phyloP scores from a whole-genome alignment of 441 rosid species.

The Euphorbia schlechtendalii region DNA sequence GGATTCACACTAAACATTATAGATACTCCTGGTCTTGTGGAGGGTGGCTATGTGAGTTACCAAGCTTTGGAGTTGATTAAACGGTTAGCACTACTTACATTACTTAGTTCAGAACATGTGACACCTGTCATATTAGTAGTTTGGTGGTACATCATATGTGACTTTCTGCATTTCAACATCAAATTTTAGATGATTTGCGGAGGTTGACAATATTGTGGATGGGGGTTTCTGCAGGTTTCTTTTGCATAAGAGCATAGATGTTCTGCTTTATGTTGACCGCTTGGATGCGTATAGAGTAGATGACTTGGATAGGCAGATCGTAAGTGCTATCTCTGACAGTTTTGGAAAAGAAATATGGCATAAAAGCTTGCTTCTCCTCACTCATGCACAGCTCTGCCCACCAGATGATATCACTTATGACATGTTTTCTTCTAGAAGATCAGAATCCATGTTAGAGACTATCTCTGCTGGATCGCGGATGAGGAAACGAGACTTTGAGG shows the following conservation, averaged over 20 bases:
- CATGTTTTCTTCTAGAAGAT: conserved; percentile 59
- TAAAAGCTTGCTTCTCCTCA: conserved; percentile 71
- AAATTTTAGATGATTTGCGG: neutral
- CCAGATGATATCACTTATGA: conserved; percentile 76
- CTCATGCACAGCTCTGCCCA: conserved; percentile 88
- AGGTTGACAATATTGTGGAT: neutral
- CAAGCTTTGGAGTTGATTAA: conserved; percentile 86
- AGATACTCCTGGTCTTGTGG: conserved; percentile 92
- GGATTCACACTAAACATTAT: conserved; percentile 82
- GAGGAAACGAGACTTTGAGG: conserved; percentile 57
- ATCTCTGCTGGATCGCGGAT: conserved; percentile 52
- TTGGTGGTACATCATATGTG: neutral
- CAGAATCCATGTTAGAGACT: conserved; percentile 63
- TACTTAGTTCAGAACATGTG: neutral
- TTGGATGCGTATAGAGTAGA: conserved; percentile 95
- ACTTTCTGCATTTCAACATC: neutral
- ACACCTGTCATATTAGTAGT: neutral
- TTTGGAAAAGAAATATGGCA: conserved; percentile 86
- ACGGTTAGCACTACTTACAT: conserved; percentile 41
- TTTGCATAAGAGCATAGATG: conserved; percentile 75
- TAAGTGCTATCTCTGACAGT: conserved; percentile 59
- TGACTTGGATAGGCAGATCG: conserved; percentile 80
- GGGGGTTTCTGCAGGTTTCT: conserved; percentile 57
- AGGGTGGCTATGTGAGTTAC: conserved; percentile 90
- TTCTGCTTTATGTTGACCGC: conserved; percentile 80